Evolutionary conservation across 306 rosid species (phyloP).

Genomic region (Medicago ruthenica): DNA sequence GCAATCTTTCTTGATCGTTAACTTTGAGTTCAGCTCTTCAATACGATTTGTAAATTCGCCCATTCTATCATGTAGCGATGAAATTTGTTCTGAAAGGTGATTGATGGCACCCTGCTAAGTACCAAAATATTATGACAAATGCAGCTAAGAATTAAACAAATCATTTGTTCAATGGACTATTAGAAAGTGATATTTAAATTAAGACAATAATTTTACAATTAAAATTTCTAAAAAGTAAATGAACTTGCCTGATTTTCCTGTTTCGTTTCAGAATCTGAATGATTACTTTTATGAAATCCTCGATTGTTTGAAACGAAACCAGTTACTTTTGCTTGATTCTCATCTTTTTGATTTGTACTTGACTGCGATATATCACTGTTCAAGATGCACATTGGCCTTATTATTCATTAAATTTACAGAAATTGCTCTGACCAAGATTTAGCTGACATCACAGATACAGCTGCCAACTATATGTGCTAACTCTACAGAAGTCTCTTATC

Average conservation of each 20-base stretch:
- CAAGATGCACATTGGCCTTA: constrained; percentile 38
- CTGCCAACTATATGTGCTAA: constrained; percentile 17
- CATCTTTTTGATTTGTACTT: constrained; percentile 76
- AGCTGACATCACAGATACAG: neutral
- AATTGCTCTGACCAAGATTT: constrained; percentile 1
- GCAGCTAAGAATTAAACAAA: neutral
- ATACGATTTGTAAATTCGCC: constrained; percentile 76
- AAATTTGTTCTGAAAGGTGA: constrained; percentile 87
- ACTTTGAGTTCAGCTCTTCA: constrained; percentile 86
- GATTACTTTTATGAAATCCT: constrained; percentile 64
- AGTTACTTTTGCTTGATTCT: constrained; percentile 57
- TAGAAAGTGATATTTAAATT: constrained; percentile 23
- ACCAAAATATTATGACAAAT: constrained; percentile 27
- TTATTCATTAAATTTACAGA: constrained; percentile 14
- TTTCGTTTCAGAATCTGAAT: constrained; percentile 57
- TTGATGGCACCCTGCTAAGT: constrained; percentile 58
- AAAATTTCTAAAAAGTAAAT: neutral
- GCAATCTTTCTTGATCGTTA: constrained; percentile 55
- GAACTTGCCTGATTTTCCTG: constrained; percentile 63
- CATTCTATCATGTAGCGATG: constrained; percentile 93
- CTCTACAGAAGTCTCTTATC: constrained; percentile 10
- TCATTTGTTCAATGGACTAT: constrained; percentile 11
- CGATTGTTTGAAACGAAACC: constrained; percentile 52
- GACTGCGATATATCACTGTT: constrained; percentile 85
- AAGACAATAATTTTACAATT: constrained; percentile 20